phyloP scores from a whole-genome alignment of 2,329 filamentous ascomycete species.

The Epichloe aotearoae region DNA sequence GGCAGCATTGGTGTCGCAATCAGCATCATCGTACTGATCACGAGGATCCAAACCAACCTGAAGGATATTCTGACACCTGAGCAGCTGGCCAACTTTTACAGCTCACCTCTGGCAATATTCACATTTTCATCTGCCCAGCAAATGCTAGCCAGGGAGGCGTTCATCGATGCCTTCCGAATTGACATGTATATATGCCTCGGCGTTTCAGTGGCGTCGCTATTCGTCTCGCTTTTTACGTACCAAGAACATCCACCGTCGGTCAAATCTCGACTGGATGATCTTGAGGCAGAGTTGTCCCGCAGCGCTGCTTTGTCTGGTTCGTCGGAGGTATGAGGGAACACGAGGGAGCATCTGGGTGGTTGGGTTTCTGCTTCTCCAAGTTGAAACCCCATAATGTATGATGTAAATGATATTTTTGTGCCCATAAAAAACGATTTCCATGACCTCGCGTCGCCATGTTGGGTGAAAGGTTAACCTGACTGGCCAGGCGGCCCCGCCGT shows the following conservation, averaged over 20 bases:
- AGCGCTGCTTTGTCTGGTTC: background rate
- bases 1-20: constrained; percentile 41
- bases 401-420: background rate
- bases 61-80: constrained; percentile 6
- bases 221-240: constrained; percentile 9
- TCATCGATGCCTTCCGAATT: constrained; percentile 10
- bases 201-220: constrained; percentile 6
- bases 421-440: background rate
- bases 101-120: constrained; percentile 8
- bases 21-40: constrained; percentile 32
- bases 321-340: background rate
- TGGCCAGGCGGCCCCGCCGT: too few relatives aligned
- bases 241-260: constrained; percentile 11
- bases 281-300: constrained; percentile 10
- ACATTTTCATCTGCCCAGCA: constrained; percentile 7
- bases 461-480: background rate
- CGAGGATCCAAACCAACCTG: constrained; percentile 8
- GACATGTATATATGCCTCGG: constrained; percentile 12
- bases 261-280: constrained; percentile 11
- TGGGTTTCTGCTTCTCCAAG: background rate
- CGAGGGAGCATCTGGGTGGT: background rate
- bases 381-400: background rate
- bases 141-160: constrained; percentile 7
- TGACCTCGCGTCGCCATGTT: too few relatives aligned
- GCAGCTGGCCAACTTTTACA: constrained; percentile 9